These are phyloP conservation scores for Dictyostelium gargantuum DNA, from an alignment of 208 protist species.

Conservation along the genomic window DNA sequence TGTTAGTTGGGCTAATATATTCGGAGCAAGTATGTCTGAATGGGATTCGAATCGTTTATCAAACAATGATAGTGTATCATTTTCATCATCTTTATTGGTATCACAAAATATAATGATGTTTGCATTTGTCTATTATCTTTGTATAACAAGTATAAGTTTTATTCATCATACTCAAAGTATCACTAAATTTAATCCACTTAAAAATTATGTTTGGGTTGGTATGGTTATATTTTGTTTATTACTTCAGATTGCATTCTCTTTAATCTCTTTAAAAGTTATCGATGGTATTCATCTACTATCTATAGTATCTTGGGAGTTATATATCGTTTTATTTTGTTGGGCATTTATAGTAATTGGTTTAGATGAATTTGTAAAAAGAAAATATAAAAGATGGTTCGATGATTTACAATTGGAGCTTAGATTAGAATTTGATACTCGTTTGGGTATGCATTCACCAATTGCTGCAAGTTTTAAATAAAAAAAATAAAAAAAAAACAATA, in stretches of 20 bases:
- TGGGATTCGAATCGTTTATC: neutral
- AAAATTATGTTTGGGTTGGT: neutral
- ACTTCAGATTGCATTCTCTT: slow-evolving; percentile 44
- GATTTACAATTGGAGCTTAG: slow-evolving; percentile 47
- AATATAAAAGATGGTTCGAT: slow-evolving; percentile 58
- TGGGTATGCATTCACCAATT: slow-evolving; percentile 32
- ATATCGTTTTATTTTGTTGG: slow-evolving; percentile 52
- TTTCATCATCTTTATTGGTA: slow-evolving; percentile 1
- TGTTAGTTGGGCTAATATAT: slow-evolving; percentile 48
- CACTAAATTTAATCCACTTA: slow-evolving; percentile 8
- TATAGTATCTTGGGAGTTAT: neutral
- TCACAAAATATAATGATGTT: slow-evolving; percentile 70
- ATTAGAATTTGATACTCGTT: slow-evolving; percentile 63
- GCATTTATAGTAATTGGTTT: slow-evolving; percentile 17
- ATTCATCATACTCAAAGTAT: slow-evolving; percentile 60
- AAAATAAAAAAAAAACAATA: no score
- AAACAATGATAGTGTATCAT: neutral
- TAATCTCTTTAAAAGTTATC: slow-evolving; percentile 36
- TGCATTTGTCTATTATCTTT: slow-evolving; percentile 60
- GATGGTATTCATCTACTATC: slow-evolving; percentile 20
- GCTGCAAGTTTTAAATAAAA: no score
- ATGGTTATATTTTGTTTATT: neutral
- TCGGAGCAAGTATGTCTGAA: slow-evolving; percentile 18
- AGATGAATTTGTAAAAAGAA: slow-evolving; percentile 54
- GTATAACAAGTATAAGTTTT: slow-evolving; percentile 49